phyloP scores from a whole-genome alignment of 352 stramenopile species.

The Pythium oligandrum region DNA sequence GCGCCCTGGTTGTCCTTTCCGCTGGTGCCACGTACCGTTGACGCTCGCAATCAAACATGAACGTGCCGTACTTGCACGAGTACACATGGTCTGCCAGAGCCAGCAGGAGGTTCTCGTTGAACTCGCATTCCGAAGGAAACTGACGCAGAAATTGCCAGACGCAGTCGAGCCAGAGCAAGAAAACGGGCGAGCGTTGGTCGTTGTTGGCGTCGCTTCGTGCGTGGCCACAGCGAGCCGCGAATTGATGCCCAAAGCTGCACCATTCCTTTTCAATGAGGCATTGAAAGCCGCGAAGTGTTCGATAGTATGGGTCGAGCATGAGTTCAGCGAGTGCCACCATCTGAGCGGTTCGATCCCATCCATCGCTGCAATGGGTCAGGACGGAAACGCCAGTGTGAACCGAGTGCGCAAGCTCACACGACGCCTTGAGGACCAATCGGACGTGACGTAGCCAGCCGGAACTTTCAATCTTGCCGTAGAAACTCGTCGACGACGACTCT shows the following conservation, averaged over 20 bases:
- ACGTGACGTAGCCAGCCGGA: conserved; percentile 96
- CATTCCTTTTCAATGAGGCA: conserved; percentile 98
- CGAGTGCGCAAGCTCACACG: conserved; percentile 90
- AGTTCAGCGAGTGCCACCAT: conserved; percentile 94
- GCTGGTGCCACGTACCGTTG: conserved; percentile 42
- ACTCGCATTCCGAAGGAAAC: conserved; percentile 96
- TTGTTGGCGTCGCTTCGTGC: conserved; percentile 84
- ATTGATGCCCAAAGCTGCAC: conserved; percentile 98
- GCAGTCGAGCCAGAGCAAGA: conserved; percentile 98
- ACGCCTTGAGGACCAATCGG: conserved; percentile 90
- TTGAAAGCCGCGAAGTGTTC: conserved; percentile 96
- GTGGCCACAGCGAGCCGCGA: conserved; percentile 92
- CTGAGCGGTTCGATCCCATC: conserved; percentile 99
- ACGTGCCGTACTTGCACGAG: conserved; percentile 96
- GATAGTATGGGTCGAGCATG: conserved; percentile 97
- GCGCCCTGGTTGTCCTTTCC: too few relatives aligned
- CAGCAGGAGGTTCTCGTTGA: conserved; percentile 92
- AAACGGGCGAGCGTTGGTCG: conserved; percentile 96
- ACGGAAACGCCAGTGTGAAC: conserved; percentile 93
- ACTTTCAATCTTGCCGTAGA: conserved; percentile 88
- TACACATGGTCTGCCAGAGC: conserved; percentile 95
- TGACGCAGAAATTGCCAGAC: conserved; percentile 97
- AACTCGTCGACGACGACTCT: conserved; percentile 74
- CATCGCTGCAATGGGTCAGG: conserved; percentile 98
- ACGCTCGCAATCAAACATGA: conserved; percentile 96